These are phyloP conservation scores for Sporobolomyces roseus DNA, from an alignment of 768 basidiomycete genomes.

Conservation along the genomic window DNA sequence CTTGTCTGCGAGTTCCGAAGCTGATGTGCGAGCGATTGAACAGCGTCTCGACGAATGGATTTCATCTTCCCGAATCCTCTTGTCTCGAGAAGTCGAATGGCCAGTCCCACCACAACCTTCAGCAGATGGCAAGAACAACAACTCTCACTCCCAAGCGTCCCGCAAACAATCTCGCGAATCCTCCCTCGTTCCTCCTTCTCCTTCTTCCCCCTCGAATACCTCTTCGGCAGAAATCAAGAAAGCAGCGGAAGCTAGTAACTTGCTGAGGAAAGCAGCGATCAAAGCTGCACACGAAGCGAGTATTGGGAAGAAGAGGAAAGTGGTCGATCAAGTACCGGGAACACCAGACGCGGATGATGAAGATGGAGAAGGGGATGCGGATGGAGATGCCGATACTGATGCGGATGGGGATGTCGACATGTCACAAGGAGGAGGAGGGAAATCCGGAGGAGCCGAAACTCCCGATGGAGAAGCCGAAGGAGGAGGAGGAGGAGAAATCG, in stretches of 20 bases:
- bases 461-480: slow-evolving; percentile 48
- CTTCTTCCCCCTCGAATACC: not conserved
- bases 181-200: not conserved
- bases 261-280: slow-evolving; percentile 43
- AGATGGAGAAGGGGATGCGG: slow-evolving; percentile 34
- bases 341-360: slow-evolving; percentile 31
- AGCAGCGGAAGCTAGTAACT: slow-evolving; percentile 33
- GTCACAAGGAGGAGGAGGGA: slow-evolving; percentile 54
- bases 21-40: not conserved
- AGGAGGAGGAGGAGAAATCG: slow-evolving; percentile 52
- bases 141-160: not conserved
- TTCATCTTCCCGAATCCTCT: slow-evolving; percentile 74
- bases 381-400: slow-evolving; percentile 37
- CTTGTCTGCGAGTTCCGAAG: too few species aligned
- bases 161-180: slow-evolving; percentile 38
- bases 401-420: too few species aligned
- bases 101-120: slow-evolving; percentile 52
- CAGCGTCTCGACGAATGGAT: slow-evolving; percentile 94
- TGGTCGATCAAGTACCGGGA: not conserved
- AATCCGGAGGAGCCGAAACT: not conserved
- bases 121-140: slow-evolving; percentile 3
- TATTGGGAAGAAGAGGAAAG: slow-evolving; percentile 43
- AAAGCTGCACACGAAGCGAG: slow-evolving; percentile 60
- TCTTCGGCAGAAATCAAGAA: slow-evolving; percentile 44
- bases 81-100: slow-evolving; percentile 86